These are phyloP conservation scores for Teratosphaeria epicoccoides DNA, from an alignment of 2,329 filamentous ascomycete species.

Conservation along the genomic window DNA sequence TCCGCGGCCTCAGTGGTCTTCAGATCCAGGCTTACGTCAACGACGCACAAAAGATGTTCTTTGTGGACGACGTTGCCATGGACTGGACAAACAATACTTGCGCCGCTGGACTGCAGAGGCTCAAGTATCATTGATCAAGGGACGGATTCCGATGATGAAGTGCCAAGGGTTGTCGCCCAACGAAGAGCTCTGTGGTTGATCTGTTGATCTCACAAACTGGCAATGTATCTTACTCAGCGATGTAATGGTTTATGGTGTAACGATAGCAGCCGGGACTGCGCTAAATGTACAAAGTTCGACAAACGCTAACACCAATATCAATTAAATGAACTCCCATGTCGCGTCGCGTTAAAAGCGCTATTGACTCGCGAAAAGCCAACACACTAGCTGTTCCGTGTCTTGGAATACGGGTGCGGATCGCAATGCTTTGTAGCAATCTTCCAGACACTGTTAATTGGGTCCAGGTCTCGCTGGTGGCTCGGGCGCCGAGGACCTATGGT, in stretches of 20 bases:
- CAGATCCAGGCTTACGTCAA: slow-evolving; percentile 38
- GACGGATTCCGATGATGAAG: not conserved
- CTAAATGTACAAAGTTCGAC: not conserved
- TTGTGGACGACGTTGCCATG: slow-evolving; percentile 40
- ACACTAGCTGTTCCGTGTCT: no score
- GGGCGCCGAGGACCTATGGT: not conserved
- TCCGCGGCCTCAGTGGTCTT: slow-evolving; percentile 36
- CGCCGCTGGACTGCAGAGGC: slow-evolving; percentile 52
- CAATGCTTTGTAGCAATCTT: not conserved
- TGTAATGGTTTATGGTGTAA: not conserved
- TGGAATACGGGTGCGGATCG: not conserved
- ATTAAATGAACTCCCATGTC: no score
- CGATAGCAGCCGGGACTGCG: not conserved
- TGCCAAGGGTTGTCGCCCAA: not conserved
- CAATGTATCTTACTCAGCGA: not conserved
- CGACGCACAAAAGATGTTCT: slow-evolving; percentile 28
- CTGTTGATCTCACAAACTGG: not conserved
- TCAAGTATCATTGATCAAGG: slow-evolving; percentile 4
- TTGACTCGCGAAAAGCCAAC: no score
- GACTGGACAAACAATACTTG: slow-evolving; percentile 43
- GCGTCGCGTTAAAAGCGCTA: not conserved
- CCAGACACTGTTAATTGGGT: not conserved
- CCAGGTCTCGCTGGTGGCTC: not conserved
- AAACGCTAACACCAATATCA: not conserved
- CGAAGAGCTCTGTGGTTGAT: not conserved